Evolutionary conservation across 2,329 filamentous ascomycete genomes (phyloP), one percentile per base, ranked within the genome.

Genomic region (Juglanconis juglandina): DNA sequence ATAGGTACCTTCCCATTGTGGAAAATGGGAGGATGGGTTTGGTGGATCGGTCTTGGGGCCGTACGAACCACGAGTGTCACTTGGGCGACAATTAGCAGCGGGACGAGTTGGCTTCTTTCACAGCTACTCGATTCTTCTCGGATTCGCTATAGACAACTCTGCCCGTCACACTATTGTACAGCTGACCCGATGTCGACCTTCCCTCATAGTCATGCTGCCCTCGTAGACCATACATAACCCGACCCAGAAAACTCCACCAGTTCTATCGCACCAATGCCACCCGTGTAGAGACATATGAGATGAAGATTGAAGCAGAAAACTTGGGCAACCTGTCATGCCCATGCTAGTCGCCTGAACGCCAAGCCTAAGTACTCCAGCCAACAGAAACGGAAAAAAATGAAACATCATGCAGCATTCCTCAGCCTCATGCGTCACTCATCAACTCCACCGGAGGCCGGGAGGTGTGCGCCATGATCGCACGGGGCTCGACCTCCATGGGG

Each of bases 391-490:
- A 33, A 53, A 39, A 52, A 14, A 51, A 42, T 35, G 34, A 50
- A 14, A 5, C 30, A 30, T 42, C 9, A 7, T 39, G n/a, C n/a
- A 14, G n/a, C 32, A n/a, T 35, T 4, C n/a, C 33, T 39, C 5
- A 33, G n/a, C n/a, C 50, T 67, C 58, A 72, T 60, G 72, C 73
- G 64, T 79, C 70, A 54, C 78, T 71, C 82, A 89, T 88, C 82
- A 89, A 75, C 77, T 89, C 87, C 7, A 89, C 78, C 0, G 87
- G 87, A 30, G 87, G 87, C 53, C 86, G 77, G 2, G 81, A 66
- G 3, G 87, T 89, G 67, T 88, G 84, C 32, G 83, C 81, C 74
- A 81, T 70, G 63, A 86, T 82, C 24, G 82, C 77, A 67, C 76
- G 79, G 30, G 68, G 67, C 63, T 59, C 70, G n/a, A 54, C 48